Evolutionary conservation across 805 yeast genomes (phyloP).

Genomic region (Diddensiella transvaalensis): DNA sequence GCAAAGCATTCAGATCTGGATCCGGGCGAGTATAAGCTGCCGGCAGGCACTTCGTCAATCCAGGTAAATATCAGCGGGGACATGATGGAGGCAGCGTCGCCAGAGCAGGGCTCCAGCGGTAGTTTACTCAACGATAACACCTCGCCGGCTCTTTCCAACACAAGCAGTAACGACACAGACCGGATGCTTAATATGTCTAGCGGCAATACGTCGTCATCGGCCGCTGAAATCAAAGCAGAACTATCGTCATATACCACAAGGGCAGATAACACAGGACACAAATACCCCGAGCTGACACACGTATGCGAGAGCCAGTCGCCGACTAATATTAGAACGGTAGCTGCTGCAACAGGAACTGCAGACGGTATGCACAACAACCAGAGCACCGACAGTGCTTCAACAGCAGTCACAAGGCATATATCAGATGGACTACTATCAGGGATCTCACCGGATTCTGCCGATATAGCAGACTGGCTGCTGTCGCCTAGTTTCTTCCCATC

Average conservation of each 20-base stretch:
- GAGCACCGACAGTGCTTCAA: background rate
- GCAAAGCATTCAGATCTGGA: constrained; percentile 15
- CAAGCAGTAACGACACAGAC: background rate
- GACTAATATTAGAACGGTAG: no score
- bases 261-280: background rate
- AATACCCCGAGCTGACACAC: background rate
- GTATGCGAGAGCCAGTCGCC: background rate
- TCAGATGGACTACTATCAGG: background rate
- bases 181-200: background rate
- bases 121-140: background rate
- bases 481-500: constrained; percentile 11
- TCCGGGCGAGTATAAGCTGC: background rate
- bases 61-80: background rate
- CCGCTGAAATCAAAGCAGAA: background rate
- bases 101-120: background rate
- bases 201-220: no score
- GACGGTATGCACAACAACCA: no score
- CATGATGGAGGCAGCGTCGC: background rate
- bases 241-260: background rate
- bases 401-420: background rate
- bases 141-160: background rate
- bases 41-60: background rate
- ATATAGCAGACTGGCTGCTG: constrained; percentile 16
- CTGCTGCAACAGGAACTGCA: no score
- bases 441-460: constrained; percentile 11